Conservation (phyloP, 257 asterid species). For the Capsicum chinense region DNA sequence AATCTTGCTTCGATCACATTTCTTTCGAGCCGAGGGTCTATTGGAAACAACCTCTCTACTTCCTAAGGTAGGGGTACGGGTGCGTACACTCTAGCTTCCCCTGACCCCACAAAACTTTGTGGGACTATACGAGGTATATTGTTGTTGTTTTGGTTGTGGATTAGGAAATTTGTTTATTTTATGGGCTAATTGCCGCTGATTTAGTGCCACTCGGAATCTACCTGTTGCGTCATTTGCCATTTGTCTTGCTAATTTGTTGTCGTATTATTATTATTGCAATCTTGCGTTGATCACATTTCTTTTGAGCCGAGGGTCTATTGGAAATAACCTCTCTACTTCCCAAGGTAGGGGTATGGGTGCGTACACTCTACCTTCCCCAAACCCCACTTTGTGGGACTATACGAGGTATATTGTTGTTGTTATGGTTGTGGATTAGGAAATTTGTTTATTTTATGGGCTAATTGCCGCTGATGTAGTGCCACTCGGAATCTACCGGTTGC, state of each 20-base stretch:
- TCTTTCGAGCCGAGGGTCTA: background rate
- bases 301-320: background rate
- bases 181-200: background rate
- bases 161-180: background rate
- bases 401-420: no score
- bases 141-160: no score
- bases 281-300: background rate
- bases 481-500: background rate
- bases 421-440: no score
- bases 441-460: background rate
- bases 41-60: no score
- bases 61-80: no score
- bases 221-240: background rate
- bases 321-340: no score
- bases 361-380: no score
- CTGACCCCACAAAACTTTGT: no score
- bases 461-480: background rate
- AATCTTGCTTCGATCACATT: background rate
- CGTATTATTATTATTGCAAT: background rate
- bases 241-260: background rate
- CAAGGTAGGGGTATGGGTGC: no score
- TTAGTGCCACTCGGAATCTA: background rate
- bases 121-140: no score
- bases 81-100: no score
- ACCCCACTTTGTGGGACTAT: no score